Evolutionary conservation across 192 early-diverging fungal species (phyloP).

Genomic region (Jimgerdemannia flammicorona): DNA sequence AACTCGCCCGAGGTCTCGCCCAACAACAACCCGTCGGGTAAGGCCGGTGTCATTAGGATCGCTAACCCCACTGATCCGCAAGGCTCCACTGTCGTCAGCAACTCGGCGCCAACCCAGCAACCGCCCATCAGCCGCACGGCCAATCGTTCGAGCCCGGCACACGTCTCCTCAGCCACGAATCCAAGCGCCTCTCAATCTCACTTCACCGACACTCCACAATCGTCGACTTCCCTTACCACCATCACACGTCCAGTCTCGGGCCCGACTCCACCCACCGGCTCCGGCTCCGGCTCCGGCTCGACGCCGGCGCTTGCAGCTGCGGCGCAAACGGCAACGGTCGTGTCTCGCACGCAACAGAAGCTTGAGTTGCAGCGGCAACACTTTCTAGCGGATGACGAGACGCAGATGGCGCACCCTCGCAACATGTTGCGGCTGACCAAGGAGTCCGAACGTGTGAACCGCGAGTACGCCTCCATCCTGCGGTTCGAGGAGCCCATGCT

Average conservation of each 20-base stretch:
- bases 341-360: conserved; percentile 44
- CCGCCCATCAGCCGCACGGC: not conserved
- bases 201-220: too few relatives aligned
- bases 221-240: too few relatives aligned
- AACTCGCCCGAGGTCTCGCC: conserved; percentile 1
- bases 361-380: conserved; percentile 33
- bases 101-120: not conserved
- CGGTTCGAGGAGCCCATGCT: conserved; percentile 34
- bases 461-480: conserved; percentile 33
- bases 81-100: not conserved
- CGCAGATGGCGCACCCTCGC: conserved; percentile 33
- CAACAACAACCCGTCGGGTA: not conserved
- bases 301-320: conserved; percentile 3
- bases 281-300: too few relatives aligned
- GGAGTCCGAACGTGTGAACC: conserved; percentile 36
- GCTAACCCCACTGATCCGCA: not conserved
- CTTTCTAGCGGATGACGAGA: conserved; percentile 36
- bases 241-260: too few relatives aligned
- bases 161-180: too few relatives aligned
- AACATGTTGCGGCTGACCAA: conserved; percentile 38
- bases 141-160: not conserved
- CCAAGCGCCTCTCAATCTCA: too few relatives aligned
- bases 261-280: too few relatives aligned
- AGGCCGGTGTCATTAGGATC: not conserved
- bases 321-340: conserved; percentile 5